These are phyloP conservation scores for Aspergillus saccharolyticus DNA, from an alignment of 495 filamentous ascomycete species.

Conservation along the genomic window DNA sequence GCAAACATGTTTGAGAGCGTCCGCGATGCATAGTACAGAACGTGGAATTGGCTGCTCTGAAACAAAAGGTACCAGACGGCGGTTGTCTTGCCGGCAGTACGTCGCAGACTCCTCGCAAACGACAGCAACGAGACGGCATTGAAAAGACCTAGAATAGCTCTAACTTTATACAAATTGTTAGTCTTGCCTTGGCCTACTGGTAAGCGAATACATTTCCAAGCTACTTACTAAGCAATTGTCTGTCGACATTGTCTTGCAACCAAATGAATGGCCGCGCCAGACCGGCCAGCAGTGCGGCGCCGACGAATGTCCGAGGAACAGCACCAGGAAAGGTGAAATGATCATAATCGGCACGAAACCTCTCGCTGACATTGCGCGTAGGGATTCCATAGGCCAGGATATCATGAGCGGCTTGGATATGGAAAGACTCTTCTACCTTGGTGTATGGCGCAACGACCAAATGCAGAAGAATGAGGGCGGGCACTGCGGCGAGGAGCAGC, in stretches of 20 bases:
- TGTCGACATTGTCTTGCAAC: slow-evolving; percentile 37
- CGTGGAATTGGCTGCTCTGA: slow-evolving; percentile 84
- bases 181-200: too few relatives aligned
- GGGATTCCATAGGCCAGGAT: slow-evolving; percentile 77
- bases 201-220: too few relatives aligned
- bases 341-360: slow-evolving; percentile 61
- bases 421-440: slow-evolving; percentile 99
- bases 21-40: slow-evolving; percentile 88
- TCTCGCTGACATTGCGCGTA: slow-evolving; percentile 42
- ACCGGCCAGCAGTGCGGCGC: slow-evolving; percentile 66
- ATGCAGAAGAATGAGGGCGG: slow-evolving; percentile 66
- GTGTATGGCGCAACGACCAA: slow-evolving; percentile 81
- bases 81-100: slow-evolving; percentile 62
- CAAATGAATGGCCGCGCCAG: slow-evolving; percentile 58
- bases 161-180: too few relatives aligned
- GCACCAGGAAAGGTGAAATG: slow-evolving; percentile 88
- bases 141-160: slow-evolving; percentile 71
- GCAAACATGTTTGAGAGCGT: slow-evolving; percentile 97
- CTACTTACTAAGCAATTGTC: slow-evolving; percentile 49
- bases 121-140: slow-evolving; percentile 64
- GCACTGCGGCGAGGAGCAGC: slow-evolving; percentile 54
- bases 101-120: slow-evolving; percentile 59
- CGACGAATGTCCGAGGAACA: slow-evolving; percentile 86
- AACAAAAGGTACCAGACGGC: slow-evolving; percentile 81
- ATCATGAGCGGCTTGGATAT: slow-evolving; percentile 91